phyloP scores from a whole-genome alignment of 208 protist genomes.

The Paratrypanosoma confusum region DNA sequence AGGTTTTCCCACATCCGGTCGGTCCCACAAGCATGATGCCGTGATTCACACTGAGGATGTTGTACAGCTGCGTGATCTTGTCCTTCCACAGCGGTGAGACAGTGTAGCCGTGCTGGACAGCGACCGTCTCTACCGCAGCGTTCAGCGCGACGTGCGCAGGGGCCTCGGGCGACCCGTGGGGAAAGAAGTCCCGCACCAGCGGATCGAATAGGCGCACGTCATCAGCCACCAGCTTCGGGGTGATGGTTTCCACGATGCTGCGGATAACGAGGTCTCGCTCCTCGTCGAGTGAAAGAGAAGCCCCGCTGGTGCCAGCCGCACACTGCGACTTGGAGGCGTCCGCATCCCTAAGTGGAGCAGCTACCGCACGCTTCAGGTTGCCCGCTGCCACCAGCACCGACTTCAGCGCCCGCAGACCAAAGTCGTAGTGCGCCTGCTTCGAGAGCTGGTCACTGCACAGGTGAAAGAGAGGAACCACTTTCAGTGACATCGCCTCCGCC shows the following conservation, averaged over 20 bases:
- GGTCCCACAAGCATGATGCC: slow-evolving; percentile 99
- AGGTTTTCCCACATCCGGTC: slow-evolving; percentile 96
- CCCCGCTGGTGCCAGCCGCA: neutral
- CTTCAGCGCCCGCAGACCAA: slow-evolving; percentile 99
- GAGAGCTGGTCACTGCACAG: slow-evolving; percentile 97
- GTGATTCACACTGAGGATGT: slow-evolving; percentile 96
- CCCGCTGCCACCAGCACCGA: slow-evolving; percentile 97
- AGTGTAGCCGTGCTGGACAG: slow-evolving; percentile 47
- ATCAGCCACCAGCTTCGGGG: slow-evolving; percentile 96
- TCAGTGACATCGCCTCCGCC: slow-evolving; percentile 93
- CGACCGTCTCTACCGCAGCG: slow-evolving; percentile 69
- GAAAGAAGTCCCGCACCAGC: slow-evolving; percentile 97
- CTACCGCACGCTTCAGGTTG: slow-evolving; percentile 81
- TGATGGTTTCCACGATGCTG: slow-evolving; percentile 92
- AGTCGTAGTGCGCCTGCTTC: slow-evolving; percentile 99
- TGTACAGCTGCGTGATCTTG: slow-evolving; percentile 96
- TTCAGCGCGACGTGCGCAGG: slow-evolving; percentile 36
- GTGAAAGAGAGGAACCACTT: slow-evolving; percentile 98
- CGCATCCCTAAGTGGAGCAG: neutral
- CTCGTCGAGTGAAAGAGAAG: slow-evolving; percentile 19
- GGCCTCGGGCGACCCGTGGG: slow-evolving; percentile 39
- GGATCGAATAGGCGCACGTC: slow-evolving; percentile 93
- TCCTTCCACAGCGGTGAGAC: slow-evolving; percentile 87
- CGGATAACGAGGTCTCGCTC: slow-evolving; percentile 88
- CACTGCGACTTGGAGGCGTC: neutral